Conservation (phyloP, 140 eudicot species). For the Bidens hawaiensis region DNA sequence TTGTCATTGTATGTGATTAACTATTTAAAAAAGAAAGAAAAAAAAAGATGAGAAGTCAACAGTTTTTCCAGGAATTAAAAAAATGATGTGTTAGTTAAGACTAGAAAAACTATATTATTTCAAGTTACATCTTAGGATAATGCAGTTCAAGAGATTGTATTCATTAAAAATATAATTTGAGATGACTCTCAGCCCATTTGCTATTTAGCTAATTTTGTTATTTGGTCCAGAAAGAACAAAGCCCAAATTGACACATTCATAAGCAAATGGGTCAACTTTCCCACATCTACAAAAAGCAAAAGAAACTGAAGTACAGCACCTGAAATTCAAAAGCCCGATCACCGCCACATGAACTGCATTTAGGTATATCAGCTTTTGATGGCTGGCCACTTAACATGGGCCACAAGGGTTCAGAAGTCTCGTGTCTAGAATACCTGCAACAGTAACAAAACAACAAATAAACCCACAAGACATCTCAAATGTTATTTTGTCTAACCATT, state of each 20-base stretch:
- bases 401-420: constrained; percentile 56
- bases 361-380: constrained; percentile 47
- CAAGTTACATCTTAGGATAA: background rate
- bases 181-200: background rate
- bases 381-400: constrained; percentile 66
- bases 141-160: background rate
- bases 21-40: background rate
- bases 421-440: constrained; percentile 47
- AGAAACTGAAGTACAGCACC: constrained; percentile 22
- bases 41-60: too few relatives aligned
- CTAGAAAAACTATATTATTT: background rate
- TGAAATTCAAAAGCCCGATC: constrained; percentile 51
- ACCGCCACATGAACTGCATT: constrained; percentile 50
- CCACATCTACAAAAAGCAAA: background rate
- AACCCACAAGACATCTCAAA: background rate
- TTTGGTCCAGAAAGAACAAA: background rate
- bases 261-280: background rate
- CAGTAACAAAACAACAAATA: background rate
- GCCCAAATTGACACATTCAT: background rate
- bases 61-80: too few relatives aligned
- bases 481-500: background rate
- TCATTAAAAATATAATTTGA: background rate
- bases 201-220: background rate
- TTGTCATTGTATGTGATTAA: background rate
- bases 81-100: background rate